Evolutionary conservation across 192 early-diverging fungal genomes (phyloP).

Genomic region (Gigaspora rosea): DNA sequence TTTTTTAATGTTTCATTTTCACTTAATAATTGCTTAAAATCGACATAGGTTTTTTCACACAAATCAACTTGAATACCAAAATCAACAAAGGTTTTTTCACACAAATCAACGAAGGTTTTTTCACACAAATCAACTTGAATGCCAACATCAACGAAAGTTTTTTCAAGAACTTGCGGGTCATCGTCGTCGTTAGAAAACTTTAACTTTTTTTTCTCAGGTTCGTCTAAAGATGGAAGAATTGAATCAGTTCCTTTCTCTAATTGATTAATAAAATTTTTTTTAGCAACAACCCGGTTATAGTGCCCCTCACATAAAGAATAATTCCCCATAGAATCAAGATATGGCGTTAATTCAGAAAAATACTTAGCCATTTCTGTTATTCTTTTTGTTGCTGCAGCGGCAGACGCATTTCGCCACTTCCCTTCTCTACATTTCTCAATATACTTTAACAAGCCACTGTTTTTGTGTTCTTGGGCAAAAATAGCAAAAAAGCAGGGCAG

Average conservation of each 20-base stretch:
- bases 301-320: constrained; percentile 8
- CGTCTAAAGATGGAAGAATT: constrained; percentile 11
- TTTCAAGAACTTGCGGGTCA: too few species aligned
- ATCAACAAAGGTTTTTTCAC: constrained; percentile 2
- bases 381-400: background rate
- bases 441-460: background rate
- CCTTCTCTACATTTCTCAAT: background rate
- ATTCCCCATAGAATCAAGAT: background rate
- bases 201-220: background rate
- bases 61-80: too few species aligned
- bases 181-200: constrained; percentile 14
- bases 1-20: constrained; percentile 9
- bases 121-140: background rate
- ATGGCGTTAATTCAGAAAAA: background rate
- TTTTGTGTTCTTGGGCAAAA: background rate
- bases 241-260: background rate
- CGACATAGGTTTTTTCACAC: constrained; percentile 2
- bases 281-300: background rate
- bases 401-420: constrained; percentile 5
- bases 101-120: background rate
- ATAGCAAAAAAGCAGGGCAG: too few species aligned
- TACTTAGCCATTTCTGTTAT: constrained; percentile 14
- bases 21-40: background rate
- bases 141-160: too few species aligned
- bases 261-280: constrained; percentile 11